phyloP scores from a whole-genome alignment of 1,284 basidiomycete species.

The Spongispora temasekensis region DNA sequence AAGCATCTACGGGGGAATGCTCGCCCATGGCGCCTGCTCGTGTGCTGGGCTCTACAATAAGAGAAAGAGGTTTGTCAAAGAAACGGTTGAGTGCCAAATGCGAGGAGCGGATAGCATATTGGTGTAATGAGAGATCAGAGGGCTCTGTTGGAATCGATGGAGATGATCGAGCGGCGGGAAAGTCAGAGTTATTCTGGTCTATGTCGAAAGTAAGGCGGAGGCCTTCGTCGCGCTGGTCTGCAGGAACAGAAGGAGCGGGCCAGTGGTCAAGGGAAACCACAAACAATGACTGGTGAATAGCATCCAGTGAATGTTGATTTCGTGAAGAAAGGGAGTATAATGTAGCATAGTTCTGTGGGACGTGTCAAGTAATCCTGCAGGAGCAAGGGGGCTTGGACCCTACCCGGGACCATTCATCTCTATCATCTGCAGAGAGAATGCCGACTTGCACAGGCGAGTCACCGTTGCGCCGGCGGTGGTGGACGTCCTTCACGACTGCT shows the following conservation, averaged over 20 bases:
- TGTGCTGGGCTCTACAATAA: constrained; percentile 86
- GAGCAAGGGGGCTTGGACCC: constrained; percentile 17
- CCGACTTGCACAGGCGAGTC: constrained; percentile 67
- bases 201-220: constrained; percentile 39
- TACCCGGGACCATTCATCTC: constrained; percentile 86
- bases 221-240: constrained; percentile 19
- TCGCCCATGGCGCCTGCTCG: constrained; percentile 90
- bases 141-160: constrained; percentile 8
- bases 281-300: constrained; percentile 43
- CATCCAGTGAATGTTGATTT: constrained; percentile 17
- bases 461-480: constrained; percentile 49
- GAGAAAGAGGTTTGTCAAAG: constrained; percentile 88
- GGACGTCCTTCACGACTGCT: constrained; percentile 72
- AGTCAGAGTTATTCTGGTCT: constrained; percentile 10
- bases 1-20: constrained; percentile 90
- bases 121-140: constrained; percentile 70
- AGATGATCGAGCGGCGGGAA: constrained; percentile 4
- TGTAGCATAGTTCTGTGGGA: constrained; percentile 21
- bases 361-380: neutral
- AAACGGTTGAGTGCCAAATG: constrained; percentile 80
- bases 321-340: constrained; percentile 19
- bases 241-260: constrained; percentile 42
- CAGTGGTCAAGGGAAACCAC: constrained; percentile 69
- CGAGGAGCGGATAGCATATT: constrained; percentile 76
- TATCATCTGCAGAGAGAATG: constrained; percentile 76